Evolutionary conservation across 805 yeast species (phyloP), one percentile per base, ranked within the genome.

Genomic region (Saccharomyces cerevisiae): DNA sequence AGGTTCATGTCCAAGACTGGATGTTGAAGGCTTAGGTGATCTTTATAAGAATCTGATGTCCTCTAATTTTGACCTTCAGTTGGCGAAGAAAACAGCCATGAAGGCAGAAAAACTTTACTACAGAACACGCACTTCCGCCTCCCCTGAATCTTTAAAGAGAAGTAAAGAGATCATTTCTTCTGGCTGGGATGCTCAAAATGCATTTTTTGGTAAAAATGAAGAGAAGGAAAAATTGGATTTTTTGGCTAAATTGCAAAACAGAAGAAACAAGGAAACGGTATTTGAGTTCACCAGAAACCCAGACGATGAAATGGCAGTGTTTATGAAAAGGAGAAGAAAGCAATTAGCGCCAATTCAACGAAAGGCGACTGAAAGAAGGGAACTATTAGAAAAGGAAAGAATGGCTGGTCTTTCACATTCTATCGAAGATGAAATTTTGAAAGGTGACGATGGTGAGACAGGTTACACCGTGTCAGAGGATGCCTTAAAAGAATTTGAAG

Each of bases 101-200:
- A 87, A 92, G 63, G 99, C 96, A 58, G 99, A 94, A 69, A 85
- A 85, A 65, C 76, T 92, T 57, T 94, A 89, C 66, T 77, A 84
- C 66, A 83, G 89, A 70, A 89, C 97, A 1, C 80, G 97, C 65
- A 82, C 85, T 49, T 79, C 95, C 0, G 96, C 99, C 0, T 88
- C 96, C 3, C 76, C 75, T 26, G 96, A 89, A 66, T 84, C 95
- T n/a, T 79, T 89, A 41, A 87, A 87, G 64, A 77, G 98, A 64
- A 78, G 95, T 21, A 90, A 87, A 67, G 96, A 89, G 64, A 75
- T 92, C 48, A 71, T 83, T 55, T 76, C 74, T 8, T 75, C 82
- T 21, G 90, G 91, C 1, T 94, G 98, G 97, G 96, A 92, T 68
- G 89, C 81, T 22, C 92, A 87, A 63, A 89, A 89, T 70, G 71